These are phyloP conservation scores for Pichia kluyveri DNA, from an alignment of 805 yeast species.

Conservation along the genomic window DNA sequence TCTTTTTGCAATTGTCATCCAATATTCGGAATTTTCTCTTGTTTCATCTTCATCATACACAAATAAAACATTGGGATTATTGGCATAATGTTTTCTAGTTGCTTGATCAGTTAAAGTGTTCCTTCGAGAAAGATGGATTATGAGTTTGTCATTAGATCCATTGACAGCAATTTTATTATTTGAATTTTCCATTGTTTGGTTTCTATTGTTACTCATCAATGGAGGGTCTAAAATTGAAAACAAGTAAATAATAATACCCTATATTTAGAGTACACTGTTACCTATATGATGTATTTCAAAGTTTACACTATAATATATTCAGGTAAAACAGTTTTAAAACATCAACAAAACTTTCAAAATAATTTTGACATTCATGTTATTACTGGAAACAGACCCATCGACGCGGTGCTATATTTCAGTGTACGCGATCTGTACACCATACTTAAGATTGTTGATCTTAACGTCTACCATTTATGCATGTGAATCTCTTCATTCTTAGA, in stretches of 20 bases:
- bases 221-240: not conserved
- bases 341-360: too few species aligned
- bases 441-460: too few species aligned
- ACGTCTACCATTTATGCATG: too few species aligned
- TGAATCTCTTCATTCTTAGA: too few species aligned
- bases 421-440: not conserved
- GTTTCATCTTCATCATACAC: constrained; percentile 9
- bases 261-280: too few species aligned
- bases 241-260: too few species aligned
- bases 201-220: not conserved
- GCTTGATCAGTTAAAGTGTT: constrained; percentile 20
- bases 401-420: too few species aligned
- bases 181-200: not conserved
- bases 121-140: constrained; percentile 11
- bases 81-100: constrained; percentile 13
- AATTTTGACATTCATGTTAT: too few species aligned
- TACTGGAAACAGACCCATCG: too few species aligned
- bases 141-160: not conserved
- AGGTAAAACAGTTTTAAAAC: too few species aligned
- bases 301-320: too few species aligned
- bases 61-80: constrained; percentile 12
- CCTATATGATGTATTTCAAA: too few species aligned
- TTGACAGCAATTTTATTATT: not conserved
- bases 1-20: constrained; percentile 20
- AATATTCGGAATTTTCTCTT: constrained; percentile 17